These are phyloP conservation scores for Thalassiosira hispida DNA, from an alignment of 352 stramenopile species.

Conservation along the genomic window DNA sequence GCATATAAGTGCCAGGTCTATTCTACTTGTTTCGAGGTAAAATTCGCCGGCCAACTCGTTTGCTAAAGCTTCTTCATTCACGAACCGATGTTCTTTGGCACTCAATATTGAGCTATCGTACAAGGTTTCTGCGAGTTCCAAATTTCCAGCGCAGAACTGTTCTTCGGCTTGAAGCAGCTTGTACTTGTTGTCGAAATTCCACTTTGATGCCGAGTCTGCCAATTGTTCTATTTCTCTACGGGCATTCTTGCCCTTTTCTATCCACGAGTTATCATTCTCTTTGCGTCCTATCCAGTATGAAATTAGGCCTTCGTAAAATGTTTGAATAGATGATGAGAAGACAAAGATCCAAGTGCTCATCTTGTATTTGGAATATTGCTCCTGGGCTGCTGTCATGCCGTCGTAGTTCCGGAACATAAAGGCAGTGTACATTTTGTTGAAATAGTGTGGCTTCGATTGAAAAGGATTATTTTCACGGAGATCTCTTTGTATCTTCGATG, in stretches of 20 bases:
- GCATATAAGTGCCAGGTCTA: neutral
- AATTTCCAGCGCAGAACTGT: constrained; percentile 6
- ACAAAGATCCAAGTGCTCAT: neutral
- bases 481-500: neutral
- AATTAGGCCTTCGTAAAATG: neutral
- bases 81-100: constrained; percentile 23
- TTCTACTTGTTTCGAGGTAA: constrained; percentile 6
- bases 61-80: constrained; percentile 34
- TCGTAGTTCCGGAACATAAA: neutral
- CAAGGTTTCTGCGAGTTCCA: constrained; percentile 7
- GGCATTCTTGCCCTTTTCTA: neutral
- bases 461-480: neutral
- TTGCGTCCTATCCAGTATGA: constrained; percentile 9
- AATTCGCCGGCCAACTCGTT: constrained; percentile 17
- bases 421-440: neutral
- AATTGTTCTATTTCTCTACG: neutral
- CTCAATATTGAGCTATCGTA: constrained; percentile 26
- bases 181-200: constrained; percentile 14
- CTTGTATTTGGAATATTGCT: constrained; percentile 5
- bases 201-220: neutral
- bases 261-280: neutral
- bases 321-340: neutral
- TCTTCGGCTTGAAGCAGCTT: constrained; percentile 10
- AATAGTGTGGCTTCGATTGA: neutral
- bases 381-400: neutral